Evolutionary conservation across 345 rosid genomes (phyloP), one percentile per base, ranked within the genome.

Genomic region (Cochlearia excelsa): DNA sequence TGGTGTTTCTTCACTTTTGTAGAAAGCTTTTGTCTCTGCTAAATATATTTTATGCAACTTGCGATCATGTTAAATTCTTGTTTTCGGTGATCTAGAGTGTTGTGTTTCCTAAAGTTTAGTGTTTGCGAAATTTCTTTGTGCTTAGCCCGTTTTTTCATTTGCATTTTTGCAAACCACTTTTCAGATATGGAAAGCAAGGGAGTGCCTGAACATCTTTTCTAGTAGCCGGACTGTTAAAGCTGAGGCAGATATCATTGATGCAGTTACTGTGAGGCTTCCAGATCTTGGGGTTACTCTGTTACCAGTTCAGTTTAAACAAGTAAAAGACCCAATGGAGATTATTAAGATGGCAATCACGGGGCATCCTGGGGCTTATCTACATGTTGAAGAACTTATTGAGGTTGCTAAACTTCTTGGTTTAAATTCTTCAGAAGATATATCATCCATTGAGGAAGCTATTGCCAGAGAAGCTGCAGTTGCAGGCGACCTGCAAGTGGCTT

Each of bases 391-490:
- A 65, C 78, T 93, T 58, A 75, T 87, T 74, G 97, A 93, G 74
- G 97, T 93, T 62, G 90, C 99, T 73, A 89, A 82, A 77, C 89
- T 89, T 80, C 91, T 93, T 58, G 99, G 99, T 39, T 73, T 93
- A 66, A 87, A 64, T 73, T 84, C 99, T 51, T 62, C 65, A 47
- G 93, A 86, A 65, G 91, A 93, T 33, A 76, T 80, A 75, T 80
- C 90, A 58, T 78, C 81, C 54, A 90, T 93, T 35, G 82, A 93
- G 82, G 99, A 93, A 82, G 89, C 95, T 70, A 87, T 93, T 81
- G 97, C 99, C 66, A 84, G 97, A 70, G 99, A 89, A 82, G 97
- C 97, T 68, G 99, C 97, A 47, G 88, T 89, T 63, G 86, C 92
- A 28, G 99, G 95, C 60, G 95, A 93, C 78, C 82, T 93, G 73